Evolutionary conservation across 2,329 filamentous ascomycete species (phyloP).

Genomic region (Fusarium nygamai): DNA sequence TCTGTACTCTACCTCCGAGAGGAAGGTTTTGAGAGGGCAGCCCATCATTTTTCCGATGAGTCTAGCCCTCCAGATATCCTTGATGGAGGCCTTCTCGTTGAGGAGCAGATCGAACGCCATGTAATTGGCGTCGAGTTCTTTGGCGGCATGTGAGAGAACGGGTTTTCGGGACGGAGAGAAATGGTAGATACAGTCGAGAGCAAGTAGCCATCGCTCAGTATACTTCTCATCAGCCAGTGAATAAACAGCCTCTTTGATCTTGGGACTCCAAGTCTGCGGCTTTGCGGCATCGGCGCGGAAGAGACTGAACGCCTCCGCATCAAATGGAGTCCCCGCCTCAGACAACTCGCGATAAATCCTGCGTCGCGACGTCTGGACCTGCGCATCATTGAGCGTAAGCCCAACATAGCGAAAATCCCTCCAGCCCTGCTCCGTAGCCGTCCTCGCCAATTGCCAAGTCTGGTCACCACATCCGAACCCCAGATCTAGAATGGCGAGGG

Average conservation of each 20-base stretch:
- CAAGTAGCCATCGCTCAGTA: constrained; percentile 60
- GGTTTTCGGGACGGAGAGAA: constrained; percentile 62
- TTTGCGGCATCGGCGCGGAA: constrained; percentile 61
- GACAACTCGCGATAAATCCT: constrained; percentile 41
- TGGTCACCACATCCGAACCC: constrained; percentile 71
- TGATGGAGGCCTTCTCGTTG: constrained; percentile 43
- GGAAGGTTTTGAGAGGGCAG: constrained; percentile 60
- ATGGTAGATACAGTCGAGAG: constrained; percentile 66
- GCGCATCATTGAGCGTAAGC: constrained; percentile 59
- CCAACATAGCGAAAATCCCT: constrained; percentile 59
- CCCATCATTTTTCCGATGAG: constrained; percentile 58
- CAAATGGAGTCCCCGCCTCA: not conserved
- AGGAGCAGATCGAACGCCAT: constrained; percentile 66
- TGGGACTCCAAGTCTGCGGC: constrained; percentile 54
- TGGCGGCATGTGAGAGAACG: constrained; percentile 54
- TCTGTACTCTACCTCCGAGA: constrained; percentile 57
- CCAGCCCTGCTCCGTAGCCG: constrained; percentile 35
- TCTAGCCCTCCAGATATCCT: constrained; percentile 49
- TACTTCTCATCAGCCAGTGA: constrained; percentile 40
- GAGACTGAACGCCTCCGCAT: constrained; percentile 47
- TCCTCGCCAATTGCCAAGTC: constrained; percentile 55
- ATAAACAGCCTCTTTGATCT: constrained; percentile 39
- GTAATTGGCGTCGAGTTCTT: constrained; percentile 56
- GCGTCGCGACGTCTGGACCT: constrained; percentile 53
- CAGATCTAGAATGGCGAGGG: constrained; percentile 59